Base-by-base conservation (phyloP, 108 stramenopile species). In the Pseudonitzschia multistriata region DNA sequence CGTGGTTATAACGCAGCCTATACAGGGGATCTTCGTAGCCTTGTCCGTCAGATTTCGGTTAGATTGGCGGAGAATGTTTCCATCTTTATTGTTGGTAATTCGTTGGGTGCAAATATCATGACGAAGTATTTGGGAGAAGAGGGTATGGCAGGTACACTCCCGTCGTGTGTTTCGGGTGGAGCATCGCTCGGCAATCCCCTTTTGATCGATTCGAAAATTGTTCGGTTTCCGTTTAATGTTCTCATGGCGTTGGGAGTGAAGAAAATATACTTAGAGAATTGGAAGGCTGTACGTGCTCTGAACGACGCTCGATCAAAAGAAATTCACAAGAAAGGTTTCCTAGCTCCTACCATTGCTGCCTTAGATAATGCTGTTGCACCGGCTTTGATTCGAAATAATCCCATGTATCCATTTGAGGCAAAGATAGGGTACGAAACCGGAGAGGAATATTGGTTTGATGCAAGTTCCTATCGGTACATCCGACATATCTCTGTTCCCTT, bases 61-160 rank as follows among this genome's bases (percentile, higher is more conserved):
- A 73, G 88, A 17, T 55, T 94, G 52, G 81, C 49, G 10, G 48
- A 76, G 11, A 64, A 73, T 53, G 74, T 54, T 21, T 85, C 85
- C 27, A 73, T 94, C 5, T 91, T 86, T 61, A 70, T 94, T 11
- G 79, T 91, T 1, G 93, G 90, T 15, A 85, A 90, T 57, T 87
- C 86, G 5, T 73, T 94, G 27, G 89, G 93, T 15, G 90, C 93
- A 67, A 88, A 86, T 73, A 69, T 94, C 45, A 66, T 94, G 57
- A 85, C 88, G 37, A 94, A 94, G 56, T 94, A 94, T 71, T 79
- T 94, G 42, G 93, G 93, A 39, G 89, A 94, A 70, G 93, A 94
- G 78, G 88, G 90, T 15, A 64, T 88, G 37, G 72, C 74, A 27
- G 86, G 83, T 17, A 94, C 88, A 3, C 52, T 91, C 11, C 93